A percentile compares a stretch with the other conserved stretches of the same genome.
phyloP scores from a whole-genome alignment of 176 grass and related monocot species.

The Tuctoria greenei region DNA sequence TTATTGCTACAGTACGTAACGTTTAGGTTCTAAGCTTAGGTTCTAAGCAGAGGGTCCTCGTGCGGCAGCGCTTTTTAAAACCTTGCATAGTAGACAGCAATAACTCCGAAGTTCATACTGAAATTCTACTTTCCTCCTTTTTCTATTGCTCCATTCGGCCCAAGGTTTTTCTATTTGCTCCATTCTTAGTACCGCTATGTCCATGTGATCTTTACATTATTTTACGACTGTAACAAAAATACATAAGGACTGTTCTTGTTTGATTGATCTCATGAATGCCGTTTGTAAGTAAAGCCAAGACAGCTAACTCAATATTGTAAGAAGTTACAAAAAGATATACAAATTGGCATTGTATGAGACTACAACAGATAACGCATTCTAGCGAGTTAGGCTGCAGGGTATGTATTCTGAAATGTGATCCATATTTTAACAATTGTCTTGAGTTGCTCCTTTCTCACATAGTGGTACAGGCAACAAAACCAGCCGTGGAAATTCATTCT shows the following conservation, averaged over 20 bases:
- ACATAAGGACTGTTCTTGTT: background rate
- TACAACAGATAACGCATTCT: slow-evolving; percentile 34
- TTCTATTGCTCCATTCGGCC: background rate
- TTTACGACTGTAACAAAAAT: background rate
- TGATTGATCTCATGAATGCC: background rate
- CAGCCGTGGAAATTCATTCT: slow-evolving; percentile 10
- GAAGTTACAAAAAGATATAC: slow-evolving; percentile 8
- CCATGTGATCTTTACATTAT: background rate
- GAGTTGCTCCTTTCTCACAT: background rate
- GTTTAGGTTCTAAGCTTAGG: too few species aligned
- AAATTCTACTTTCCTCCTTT: background rate
- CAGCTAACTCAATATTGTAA: background rate
- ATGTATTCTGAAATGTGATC: background rate
- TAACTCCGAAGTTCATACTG: too few species aligned
- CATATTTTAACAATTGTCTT: slow-evolving; percentile 20
- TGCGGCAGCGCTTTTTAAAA: too few species aligned
- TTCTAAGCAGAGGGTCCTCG: too few species aligned
- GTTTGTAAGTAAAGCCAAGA: background rate
- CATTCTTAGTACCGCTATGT: too few species aligned
- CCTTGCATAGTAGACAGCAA: too few species aligned
- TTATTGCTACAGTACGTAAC: too few species aligned
- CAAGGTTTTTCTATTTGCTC: too few species aligned
- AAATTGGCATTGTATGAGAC: background rate
- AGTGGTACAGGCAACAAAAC: background rate
- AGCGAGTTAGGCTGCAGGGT: background rate